Evolutionary conservation across 495 filamentous ascomycete genomes (phyloP).

Genomic region (Trichocladium uniseriatum): DNA sequence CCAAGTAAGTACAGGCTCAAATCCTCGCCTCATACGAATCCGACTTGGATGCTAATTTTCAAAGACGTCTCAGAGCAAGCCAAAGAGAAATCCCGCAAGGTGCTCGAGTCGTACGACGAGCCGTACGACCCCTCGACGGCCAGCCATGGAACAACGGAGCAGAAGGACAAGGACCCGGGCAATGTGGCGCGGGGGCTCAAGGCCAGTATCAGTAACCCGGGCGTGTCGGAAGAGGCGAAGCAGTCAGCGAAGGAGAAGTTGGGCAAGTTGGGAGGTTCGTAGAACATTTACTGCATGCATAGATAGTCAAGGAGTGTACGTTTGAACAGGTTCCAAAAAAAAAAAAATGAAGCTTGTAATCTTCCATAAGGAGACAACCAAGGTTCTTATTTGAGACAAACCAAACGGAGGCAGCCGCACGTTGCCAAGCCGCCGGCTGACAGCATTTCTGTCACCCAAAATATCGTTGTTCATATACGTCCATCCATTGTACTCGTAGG

Average conservation of each 20-base stretch:
- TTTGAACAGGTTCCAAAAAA: no score
- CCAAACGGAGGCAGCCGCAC: no score
- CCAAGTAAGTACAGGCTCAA: conserved; percentile 25
- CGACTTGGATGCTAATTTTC: not conserved
- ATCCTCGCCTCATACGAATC: no score
- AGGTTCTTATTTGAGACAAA: no score
- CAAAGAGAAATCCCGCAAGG: conserved; percentile 35
- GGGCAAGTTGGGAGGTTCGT: not conserved
- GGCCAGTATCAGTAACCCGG: conserved; percentile 35
- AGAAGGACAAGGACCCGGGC: conserved; percentile 31
- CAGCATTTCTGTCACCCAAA: no score
- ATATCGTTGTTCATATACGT: no score
- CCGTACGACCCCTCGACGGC: conserved; percentile 20
- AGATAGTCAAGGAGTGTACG: no score
- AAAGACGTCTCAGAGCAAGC: conserved; percentile 38
- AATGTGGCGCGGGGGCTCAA: conserved; percentile 39
- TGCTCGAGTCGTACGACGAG: conserved; percentile 32
- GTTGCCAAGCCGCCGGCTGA: no score
- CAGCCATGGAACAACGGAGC: conserved; percentile 1
- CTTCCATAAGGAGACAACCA: no score
- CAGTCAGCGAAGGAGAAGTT: conserved; percentile 33
- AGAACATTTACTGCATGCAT: no score
- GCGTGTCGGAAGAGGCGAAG: conserved; percentile 38
- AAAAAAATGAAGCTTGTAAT: no score
- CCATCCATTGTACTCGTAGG: no score